These are phyloP conservation scores for Artomyces pyxidatus DNA, from an alignment of 768 basidiomycete genomes.

Conservation along the genomic window DNA sequence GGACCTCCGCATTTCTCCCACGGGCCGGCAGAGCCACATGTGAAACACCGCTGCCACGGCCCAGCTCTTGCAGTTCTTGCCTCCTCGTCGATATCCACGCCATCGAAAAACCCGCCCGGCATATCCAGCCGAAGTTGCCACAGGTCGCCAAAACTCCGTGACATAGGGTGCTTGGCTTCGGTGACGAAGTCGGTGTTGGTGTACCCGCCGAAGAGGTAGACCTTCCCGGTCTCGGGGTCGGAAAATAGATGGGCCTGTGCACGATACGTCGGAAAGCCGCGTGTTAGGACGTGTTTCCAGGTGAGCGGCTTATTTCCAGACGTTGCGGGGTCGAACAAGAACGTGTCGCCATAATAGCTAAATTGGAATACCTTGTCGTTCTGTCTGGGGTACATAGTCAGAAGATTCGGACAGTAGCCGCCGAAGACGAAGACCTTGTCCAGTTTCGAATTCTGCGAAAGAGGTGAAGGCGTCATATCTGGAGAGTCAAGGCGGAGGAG, in stretches of 20 bases:
- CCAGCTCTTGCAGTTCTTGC: conserved; percentile 25
- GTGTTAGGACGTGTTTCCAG: conserved; percentile 30
- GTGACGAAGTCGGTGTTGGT: conserved; percentile 28
- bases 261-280: conserved; percentile 32
- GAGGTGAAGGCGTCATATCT: neutral
- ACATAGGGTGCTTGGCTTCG: conserved; percentile 13
- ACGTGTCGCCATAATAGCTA: conserved; percentile 31
- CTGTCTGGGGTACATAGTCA: neutral
- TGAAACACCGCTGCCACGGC: conserved; percentile 31
- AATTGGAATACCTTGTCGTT: conserved; percentile 16
- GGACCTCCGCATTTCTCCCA: conserved; percentile 31
- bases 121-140: conserved; percentile 30
- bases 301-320: neutral
- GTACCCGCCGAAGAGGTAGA: conserved; percentile 29
- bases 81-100: conserved; percentile 27
- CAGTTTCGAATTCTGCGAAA: conserved; percentile 24
- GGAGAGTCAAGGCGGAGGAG: too few species aligned
- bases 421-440: conserved; percentile 29
- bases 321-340: conserved; percentile 20
- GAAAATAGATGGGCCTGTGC: conserved; percentile 22
- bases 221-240: conserved; percentile 26
- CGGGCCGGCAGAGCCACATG: conserved; percentile 25
- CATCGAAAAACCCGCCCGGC: conserved; percentile 25
- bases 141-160: conserved; percentile 25
- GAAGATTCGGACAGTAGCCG: conserved; percentile 25